Conservation (phyloP, 805 yeast genomes). For the Yarrowia keelungensis region DNA sequence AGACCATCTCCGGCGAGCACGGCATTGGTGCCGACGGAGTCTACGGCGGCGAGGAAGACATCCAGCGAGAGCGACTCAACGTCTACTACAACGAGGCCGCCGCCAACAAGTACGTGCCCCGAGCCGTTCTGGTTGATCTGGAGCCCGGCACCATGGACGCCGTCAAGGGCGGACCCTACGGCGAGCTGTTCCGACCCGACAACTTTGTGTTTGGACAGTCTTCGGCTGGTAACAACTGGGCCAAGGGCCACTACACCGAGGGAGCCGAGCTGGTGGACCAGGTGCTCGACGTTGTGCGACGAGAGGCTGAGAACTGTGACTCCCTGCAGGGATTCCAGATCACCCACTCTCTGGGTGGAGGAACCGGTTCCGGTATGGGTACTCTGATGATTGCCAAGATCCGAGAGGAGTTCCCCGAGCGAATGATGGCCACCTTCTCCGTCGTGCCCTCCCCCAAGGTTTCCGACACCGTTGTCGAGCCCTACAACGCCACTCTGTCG, state of each 20-base stretch:
- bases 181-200: constrained; percentile 90
- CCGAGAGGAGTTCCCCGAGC: constrained; percentile 91
- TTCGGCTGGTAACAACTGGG: constrained; percentile 97
- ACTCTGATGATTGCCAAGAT: constrained; percentile 83
- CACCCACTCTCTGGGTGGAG: constrained; percentile 83
- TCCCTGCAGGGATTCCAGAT: constrained; percentile 95
- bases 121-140: constrained; percentile 89
- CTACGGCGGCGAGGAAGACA: constrained; percentile 44
- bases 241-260: constrained; percentile 95
- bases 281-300: constrained; percentile 86
- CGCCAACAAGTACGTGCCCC: constrained; percentile 88
- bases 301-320: constrained; percentile 94
- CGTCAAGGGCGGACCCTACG: constrained; percentile 79
- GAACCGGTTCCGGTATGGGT: constrained; percentile 98
- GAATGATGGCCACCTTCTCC: constrained; percentile 95
- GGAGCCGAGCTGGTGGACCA: constrained; percentile 94
- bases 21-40: constrained; percentile 52
- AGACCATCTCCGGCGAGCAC: constrained; percentile 53
- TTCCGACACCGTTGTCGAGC: constrained; percentile 93
- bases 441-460: constrained; percentile 92
- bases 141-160: constrained; percentile 94
- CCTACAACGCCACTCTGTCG: constrained; percentile 90
- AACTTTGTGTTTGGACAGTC: constrained; percentile 88
- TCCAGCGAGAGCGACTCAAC: constrained; percentile 61
- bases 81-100: constrained; percentile 90